A percentile compares a stretch with the other conserved stretches of the same genome.
Evolutionary conservation across 1,284 basidiomycete species (phyloP).

Genomic region (Boletellus deceptivus): DNA sequence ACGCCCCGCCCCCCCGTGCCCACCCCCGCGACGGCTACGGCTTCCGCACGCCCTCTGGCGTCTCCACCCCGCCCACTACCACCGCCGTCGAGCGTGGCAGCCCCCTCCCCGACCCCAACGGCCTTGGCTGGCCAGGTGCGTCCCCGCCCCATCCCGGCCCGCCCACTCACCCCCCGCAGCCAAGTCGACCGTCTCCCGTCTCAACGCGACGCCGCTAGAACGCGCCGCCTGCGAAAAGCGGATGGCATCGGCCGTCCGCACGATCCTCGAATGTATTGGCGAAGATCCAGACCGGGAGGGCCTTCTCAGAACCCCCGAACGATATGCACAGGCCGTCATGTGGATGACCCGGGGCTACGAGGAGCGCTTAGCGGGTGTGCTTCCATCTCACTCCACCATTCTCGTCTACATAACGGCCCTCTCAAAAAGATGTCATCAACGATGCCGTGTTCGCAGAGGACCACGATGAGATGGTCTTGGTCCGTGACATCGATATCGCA

Average conservation of each 20-base stretch:
- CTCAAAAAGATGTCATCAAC: conserved; percentile 85
- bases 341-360: conserved; percentile 99
- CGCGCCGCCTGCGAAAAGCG: conserved; percentile 71
- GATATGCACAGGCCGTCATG: conserved; percentile 96
- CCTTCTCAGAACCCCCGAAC: conserved; percentile 86
- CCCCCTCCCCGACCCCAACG: conserved; percentile 79
- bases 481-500: conserved; percentile 96
- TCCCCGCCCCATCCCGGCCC: neutral
- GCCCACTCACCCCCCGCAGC: conserved; percentile 46
- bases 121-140: conserved; percentile 91
- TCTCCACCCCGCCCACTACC: conserved; percentile 60
- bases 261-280: conserved; percentile 95
- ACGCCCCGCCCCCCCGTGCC: conserved; percentile 17
- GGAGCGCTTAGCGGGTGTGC: conserved; percentile 80
- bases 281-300: conserved; percentile 97
- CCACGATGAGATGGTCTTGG: conserved; percentile 99
- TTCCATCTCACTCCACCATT: conserved; percentile 13
- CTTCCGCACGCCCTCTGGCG: conserved; percentile 68
- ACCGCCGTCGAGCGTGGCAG: conserved; percentile 28
- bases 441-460: conserved; percentile 99
- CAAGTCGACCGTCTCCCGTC: conserved; percentile 84
- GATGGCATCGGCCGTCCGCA: conserved; percentile 83
- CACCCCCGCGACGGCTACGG: conserved; percentile 74
- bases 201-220: conserved; percentile 78
- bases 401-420: neutral